Evolutionary conservation across 73 alveolate genomes (phyloP), one percentile per base, ranked within the genome.

Genomic region (Paramecium sexaurelia): DNA sequence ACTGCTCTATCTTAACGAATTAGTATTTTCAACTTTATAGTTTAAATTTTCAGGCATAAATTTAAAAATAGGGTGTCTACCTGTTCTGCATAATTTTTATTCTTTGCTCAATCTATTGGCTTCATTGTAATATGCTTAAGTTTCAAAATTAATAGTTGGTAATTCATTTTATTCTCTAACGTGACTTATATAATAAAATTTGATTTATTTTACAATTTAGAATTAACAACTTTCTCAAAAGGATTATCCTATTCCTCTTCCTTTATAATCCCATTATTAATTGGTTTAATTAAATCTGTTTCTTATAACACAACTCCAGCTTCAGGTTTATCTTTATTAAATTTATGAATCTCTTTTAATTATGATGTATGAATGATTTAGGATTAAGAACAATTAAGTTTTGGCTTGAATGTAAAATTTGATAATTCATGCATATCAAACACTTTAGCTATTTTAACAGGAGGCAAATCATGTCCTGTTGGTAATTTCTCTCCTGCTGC

Each of bases 401-500:
- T 41, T 22, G 90, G 90, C 22, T 39, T 78, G 71, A n/a, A 78
- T 20, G 75, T 7, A 41, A 40, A 40, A 10, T 73, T 73, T 3
- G n/a, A 10, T 45, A 78, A 17, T 6, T 78, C 90, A 43, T 78
- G 90, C 90, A 78, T 78, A 43, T 78, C 90, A 0, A 40, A 29
- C n/a, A 78, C 29, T 40, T 78, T 78, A 10, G 90, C 19, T 3
- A 78, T 78, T 39, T 37, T 78, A 10, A 45, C 61, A 6, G 43
- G 43, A 8, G 68, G 71, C 19, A 78, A 27, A 45, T 78, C 90
- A 78, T 78, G 90, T 19, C 90, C 73, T 2, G 35, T 43, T 40
- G 90, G 90, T 26, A 78, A 26, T 24, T 24, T 26, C 19, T 78
- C 90, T 19, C 90, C 90, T 2, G 90, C 90, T 22, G 90, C 90